A percentile compares a stretch with the other conserved stretches of the same genome.
Conservation (phyloP, 2,329 filamentous ascomycete genomes). For the Colletotrichum sidae region DNA sequence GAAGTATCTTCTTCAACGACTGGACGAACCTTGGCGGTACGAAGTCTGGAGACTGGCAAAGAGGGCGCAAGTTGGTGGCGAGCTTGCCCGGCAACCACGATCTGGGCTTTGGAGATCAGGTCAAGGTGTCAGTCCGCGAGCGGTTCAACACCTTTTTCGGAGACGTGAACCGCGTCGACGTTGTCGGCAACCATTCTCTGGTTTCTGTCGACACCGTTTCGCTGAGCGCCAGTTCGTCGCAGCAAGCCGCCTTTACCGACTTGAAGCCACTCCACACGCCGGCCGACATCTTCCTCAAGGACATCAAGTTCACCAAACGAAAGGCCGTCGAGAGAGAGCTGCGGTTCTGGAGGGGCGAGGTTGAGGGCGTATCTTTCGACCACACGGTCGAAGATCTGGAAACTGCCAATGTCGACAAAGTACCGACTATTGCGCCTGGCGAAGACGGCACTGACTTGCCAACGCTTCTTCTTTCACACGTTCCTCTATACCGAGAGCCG, state of each 20-base stretch:
- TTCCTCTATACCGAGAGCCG: constrained; percentile 85
- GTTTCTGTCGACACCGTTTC: constrained; percentile 92
- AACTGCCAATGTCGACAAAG: constrained; percentile 48
- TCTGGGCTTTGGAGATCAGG: constrained; percentile 86
- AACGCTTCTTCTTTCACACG: constrained; percentile 89
- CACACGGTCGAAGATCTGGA: constrained; percentile 70
- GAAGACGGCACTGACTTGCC: constrained; percentile 74
- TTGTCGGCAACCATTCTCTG: constrained; percentile 95
- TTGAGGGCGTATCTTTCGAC: constrained; percentile 64
- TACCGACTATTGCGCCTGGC: constrained; percentile 54
- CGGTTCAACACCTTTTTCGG: constrained; percentile 92
- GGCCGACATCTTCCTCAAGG: constrained; percentile 79
- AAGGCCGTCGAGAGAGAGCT: constrained; percentile 78
- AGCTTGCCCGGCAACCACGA: constrained; percentile 96
- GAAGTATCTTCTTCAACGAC: constrained; percentile 82
- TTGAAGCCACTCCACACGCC: constrained; percentile 78
- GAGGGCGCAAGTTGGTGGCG: constrained; percentile 81
- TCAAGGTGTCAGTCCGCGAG: constrained; percentile 83
- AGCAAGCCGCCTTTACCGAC: constrained; percentile 62
- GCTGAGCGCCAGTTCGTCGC: constrained; percentile 76
- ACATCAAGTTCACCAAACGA: constrained; percentile 72
- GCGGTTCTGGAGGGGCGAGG: constrained; percentile 70
- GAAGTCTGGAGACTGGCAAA: constrained; percentile 67
- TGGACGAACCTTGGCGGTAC: constrained; percentile 69
- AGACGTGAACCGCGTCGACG: constrained; percentile 88